A percentile compares a stretch with the other conserved stretches of the same genome.
phyloP scores from a whole-genome alignment of 345 rosid genomes.

The Brassica juncea region DNA sequence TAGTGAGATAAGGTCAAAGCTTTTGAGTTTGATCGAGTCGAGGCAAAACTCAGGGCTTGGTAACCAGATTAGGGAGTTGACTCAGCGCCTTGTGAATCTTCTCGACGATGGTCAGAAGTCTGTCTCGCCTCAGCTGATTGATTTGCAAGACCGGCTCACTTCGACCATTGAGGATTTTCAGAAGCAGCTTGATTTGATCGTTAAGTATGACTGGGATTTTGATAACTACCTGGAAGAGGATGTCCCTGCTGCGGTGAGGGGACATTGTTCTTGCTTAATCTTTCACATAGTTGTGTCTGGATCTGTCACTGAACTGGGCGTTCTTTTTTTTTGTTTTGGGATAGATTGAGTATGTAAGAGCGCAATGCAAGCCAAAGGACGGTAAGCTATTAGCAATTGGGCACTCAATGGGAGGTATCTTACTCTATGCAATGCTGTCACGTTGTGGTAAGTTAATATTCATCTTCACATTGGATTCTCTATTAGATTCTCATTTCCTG shows the following conservation, averaged over 20 bases:
- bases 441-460: constrained; percentile 35
- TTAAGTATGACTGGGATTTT: constrained; percentile 95
- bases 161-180: constrained; percentile 85
- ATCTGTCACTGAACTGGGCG: constrained; percentile 16
- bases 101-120: constrained; percentile 82
- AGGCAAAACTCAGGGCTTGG: constrained; percentile 74
- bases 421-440: constrained; percentile 47
- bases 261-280: constrained; percentile 39
- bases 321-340: constrained; percentile 36
- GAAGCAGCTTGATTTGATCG: constrained; percentile 88
- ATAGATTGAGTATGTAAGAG: constrained; percentile 44
- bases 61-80: constrained; percentile 69
- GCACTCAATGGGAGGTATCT: constrained; percentile 54
- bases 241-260: constrained; percentile 98
- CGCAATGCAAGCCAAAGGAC: constrained; percentile 63
- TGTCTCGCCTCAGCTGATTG: constrained; percentile 79
- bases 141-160: constrained; percentile 78
- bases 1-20: constrained; percentile 68
- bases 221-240: constrained; percentile 93
- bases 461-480: too few species aligned
- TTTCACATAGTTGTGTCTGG: not conserved
- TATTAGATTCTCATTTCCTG: too few species aligned
- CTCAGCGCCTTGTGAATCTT: constrained; percentile 68
- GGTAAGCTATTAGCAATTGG: constrained; percentile 84
- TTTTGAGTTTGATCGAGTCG: constrained; percentile 71